phyloP scores from a whole-genome alignment of 768 basidiomycete genomes.

The Leucocoprinus birnbaumii region DNA sequence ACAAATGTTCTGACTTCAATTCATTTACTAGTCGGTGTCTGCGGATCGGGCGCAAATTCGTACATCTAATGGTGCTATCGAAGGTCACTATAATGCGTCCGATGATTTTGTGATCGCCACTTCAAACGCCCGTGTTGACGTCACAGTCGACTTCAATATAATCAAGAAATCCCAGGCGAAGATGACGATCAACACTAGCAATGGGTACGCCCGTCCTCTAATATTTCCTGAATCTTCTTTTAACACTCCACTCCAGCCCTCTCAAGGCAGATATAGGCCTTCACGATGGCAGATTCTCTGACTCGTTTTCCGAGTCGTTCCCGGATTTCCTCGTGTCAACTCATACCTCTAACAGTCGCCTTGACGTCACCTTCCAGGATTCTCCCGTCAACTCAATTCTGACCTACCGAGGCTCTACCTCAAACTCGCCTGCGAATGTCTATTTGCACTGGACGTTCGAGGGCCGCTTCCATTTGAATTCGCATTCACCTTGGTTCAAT shows the following conservation, averaged over 20 bases:
- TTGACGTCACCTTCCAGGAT: constrained; percentile 1
- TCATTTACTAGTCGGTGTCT: background rate
- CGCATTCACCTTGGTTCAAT: background rate
- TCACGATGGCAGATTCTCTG: background rate
- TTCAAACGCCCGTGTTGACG: constrained; percentile 2
- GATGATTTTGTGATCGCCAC: constrained; percentile 1
- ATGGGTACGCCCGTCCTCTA: background rate
- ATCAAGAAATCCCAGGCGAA: background rate
- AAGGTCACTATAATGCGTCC: constrained; percentile 3
- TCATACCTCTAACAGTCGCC: background rate
- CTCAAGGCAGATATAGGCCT: constrained; percentile 4
- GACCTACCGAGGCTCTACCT: background rate
- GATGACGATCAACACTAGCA: constrained; percentile 2
- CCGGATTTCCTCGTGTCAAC: background rate
- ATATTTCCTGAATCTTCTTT: background rate
- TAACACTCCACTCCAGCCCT: background rate
- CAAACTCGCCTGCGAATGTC: constrained; percentile 6
- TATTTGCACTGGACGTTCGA: constrained; percentile 8
- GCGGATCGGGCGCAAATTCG: constrained; percentile 3
- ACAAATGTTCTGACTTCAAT: background rate
- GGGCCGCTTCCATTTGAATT: constrained; percentile 2
- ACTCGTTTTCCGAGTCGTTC: background rate
- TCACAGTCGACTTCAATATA: constrained; percentile 8
- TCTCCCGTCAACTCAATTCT: constrained; percentile 2
- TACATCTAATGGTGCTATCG: constrained; percentile 2